Evolutionary conservation across 2,329 filamentous ascomycete species (phyloP).

Genomic region (Paraphoma chrysanthemicola): DNA sequence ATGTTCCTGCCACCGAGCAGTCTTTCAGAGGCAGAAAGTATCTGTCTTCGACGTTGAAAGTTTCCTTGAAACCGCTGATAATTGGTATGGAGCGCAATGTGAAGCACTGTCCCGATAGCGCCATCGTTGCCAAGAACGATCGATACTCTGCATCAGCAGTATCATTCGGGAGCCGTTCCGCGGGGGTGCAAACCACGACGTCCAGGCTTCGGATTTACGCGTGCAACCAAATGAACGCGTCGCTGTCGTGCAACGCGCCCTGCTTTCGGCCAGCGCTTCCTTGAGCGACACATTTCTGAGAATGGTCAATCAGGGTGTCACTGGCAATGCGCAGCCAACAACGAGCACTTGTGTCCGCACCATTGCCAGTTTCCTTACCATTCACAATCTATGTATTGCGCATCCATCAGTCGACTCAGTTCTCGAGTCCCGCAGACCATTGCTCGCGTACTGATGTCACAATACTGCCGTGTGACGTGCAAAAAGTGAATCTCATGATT

Average conservation of each 20-base stretch:
- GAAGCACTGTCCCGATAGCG: slow-evolving; percentile 1
- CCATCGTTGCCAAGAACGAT: not conserved
- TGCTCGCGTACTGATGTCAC: not conserved
- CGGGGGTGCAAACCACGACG: not conserved
- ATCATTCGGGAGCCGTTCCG: slow-evolving; percentile 2
- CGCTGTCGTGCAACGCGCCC: slow-evolving; percentile 2
- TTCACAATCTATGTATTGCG: no score
- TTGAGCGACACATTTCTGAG: not conserved
- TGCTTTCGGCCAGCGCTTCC: slow-evolving; percentile 2
- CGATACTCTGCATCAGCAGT: no score
- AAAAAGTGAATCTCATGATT: slow-evolving; percentile 3
- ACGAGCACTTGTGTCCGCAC: no score
- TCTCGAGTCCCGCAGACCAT: no score
- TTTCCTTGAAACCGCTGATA: no score
- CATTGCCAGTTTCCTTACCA: no score
- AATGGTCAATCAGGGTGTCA: not conserved
- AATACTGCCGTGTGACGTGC: not conserved
- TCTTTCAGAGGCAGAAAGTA: no score
- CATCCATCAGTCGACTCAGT: no score
- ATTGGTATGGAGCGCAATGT: no score
- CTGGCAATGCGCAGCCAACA: no score
- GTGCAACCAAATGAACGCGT: not conserved
- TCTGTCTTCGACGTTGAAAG: no score
- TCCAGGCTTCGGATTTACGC: not conserved
- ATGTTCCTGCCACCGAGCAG: no score